Base-by-base conservation (phyloP, 139 green algal genomes). In the Limnomonas spitsbergensis region DNA sequence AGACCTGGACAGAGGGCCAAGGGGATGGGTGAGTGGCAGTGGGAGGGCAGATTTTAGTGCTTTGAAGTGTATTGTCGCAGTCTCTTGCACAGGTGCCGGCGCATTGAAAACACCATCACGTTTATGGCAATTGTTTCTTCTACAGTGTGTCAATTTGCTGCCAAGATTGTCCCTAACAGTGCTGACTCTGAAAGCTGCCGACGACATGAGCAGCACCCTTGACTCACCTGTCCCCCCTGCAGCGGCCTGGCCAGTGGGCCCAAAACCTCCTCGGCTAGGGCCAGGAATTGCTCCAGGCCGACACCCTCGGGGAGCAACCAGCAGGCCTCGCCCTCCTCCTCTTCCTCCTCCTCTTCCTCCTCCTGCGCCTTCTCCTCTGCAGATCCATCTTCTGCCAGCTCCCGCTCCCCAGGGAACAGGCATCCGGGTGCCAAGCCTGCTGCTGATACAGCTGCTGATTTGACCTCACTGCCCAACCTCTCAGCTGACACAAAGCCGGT, bases 291-390 rank as follows among this genome's bases (percentile, higher is more conserved):
- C 61, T 72, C 61, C 61, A 72, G 29, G 29, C 29, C 29, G 9
- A 72, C 24, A 20, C 61, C 61, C 26, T 72, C 61, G 9, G 61
- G 61, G 29, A 72, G 61, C 61, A 72, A 20, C 61, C 61, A 72
- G 6, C 26, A 7, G 7, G 26, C 61, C 6, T 72, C 61, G 29
- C 24, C 61, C 27, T 34, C 29, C 6, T 39, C 61, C 9, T 72
- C 61, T 61, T 61, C 47, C 20, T 61, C 47, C 47, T 61, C 47
- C 20, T 20, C 47, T 61, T 61, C 47, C 20, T 34, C 29, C 6
- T 39, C 61, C 9, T 72, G 9, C 20, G 14, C 47, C 20, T 61
- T 20, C 47, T 61, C 47, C 20, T 20, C 47, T 61, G 14, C 47
- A 29, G 47, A 61, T 29, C 14, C 20, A 61, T 61, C 47, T 20